phyloP scores from a whole-genome alignment of 495 filamentous ascomycete species.

The Tuber umbilicatum region DNA sequence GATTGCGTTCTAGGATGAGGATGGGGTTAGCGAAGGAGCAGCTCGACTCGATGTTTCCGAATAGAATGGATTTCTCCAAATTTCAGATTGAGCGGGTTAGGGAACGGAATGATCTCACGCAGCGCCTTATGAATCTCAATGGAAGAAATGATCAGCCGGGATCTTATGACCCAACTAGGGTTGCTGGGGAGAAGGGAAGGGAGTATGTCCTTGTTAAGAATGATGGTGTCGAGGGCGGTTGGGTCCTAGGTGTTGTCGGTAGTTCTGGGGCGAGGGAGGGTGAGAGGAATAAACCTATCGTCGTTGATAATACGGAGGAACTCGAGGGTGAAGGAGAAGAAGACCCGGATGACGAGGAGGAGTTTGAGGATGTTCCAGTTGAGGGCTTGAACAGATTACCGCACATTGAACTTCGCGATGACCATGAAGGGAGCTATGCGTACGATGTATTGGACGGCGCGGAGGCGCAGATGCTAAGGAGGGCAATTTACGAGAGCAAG shows the following conservation, averaged over 20 bases:
- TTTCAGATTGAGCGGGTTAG: slow-evolving; percentile 93
- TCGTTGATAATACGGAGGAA: slow-evolving; percentile 67
- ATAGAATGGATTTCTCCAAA: slow-evolving; percentile 92
- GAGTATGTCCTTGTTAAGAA: slow-evolving; percentile 97
- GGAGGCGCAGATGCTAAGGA: slow-evolving; percentile 45
- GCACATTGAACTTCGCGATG: slow-evolving; percentile 46
- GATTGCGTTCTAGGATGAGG: slow-evolving; percentile 73
- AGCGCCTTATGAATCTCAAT: slow-evolving; percentile 88
- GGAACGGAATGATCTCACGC: slow-evolving; percentile 91
- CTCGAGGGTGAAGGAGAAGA: slow-evolving; percentile 56
- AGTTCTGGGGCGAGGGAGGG: slow-evolving; percentile 69
- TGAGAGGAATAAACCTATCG: slow-evolving; percentile 72
- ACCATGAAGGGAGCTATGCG: background rate
- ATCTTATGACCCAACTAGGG: slow-evolving; percentile 45
- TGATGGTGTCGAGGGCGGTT: slow-evolving; percentile 89
- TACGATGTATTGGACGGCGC: slow-evolving; percentile 41
- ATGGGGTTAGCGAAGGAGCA: slow-evolving; percentile 98
- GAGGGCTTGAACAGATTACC: slow-evolving; percentile 87
- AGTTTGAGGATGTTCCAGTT: slow-evolving; percentile 93
- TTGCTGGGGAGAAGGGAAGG: slow-evolving; percentile 81
- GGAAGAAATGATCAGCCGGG: slow-evolving; percentile 69
- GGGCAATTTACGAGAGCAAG: slow-evolving; percentile 46
- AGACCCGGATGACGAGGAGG: slow-evolving; percentile 58
- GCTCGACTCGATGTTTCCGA: slow-evolving; percentile 88
- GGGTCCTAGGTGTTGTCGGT: slow-evolving; percentile 82